Evolutionary conservation across 495 filamentous ascomycete species (phyloP).

Genomic region (Extremus antarcticus): DNA sequence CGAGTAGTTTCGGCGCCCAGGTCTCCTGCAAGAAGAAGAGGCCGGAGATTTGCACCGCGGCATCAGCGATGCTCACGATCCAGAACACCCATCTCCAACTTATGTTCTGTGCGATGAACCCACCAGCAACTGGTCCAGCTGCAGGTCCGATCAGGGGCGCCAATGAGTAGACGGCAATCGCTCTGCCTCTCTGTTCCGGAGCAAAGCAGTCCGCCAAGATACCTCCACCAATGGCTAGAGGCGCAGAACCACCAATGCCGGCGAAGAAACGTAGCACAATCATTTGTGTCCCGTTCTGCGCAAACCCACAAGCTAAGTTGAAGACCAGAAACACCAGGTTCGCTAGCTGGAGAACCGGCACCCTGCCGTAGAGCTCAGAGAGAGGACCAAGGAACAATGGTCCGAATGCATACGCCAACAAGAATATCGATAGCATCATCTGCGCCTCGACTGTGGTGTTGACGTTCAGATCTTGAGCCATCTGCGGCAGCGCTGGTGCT

Average conservation of each 20-base stretch:
- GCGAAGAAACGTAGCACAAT: constrained; percentile 48
- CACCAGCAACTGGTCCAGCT: constrained; percentile 29
- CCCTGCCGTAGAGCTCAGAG: constrained; percentile 54
- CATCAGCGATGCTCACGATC: constrained; percentile 48
- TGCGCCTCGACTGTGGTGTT: constrained; percentile 9
- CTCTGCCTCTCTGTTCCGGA: constrained; percentile 53
- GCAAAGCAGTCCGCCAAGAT: constrained; percentile 53
- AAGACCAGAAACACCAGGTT: constrained; percentile 48
- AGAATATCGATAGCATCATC: constrained; percentile 25
- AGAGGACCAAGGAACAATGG: constrained; percentile 52
- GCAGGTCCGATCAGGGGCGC: constrained; percentile 58
- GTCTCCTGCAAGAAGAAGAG: constrained; percentile 59
- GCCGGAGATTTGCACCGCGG: constrained; percentile 48
- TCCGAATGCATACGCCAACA: constrained; percentile 28
- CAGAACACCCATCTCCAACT: constrained; percentile 63
- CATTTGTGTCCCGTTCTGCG: constrained; percentile 42
- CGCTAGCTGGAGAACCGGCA: constrained; percentile 40
- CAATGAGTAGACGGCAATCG: constrained; percentile 54
- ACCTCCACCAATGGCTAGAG: constrained; percentile 40
- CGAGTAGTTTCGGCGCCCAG: constrained; percentile 53
- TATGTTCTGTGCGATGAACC: constrained; percentile 53
- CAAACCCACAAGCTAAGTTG: constrained; percentile 46
- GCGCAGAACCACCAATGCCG: constrained; percentile 43
- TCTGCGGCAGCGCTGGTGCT: constrained; percentile 23
- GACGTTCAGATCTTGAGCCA: constrained; percentile 20